These are phyloP conservation scores for Asterochloris erici DNA, from an alignment of 139 green algal genomes.

Conservation along the genomic window DNA sequence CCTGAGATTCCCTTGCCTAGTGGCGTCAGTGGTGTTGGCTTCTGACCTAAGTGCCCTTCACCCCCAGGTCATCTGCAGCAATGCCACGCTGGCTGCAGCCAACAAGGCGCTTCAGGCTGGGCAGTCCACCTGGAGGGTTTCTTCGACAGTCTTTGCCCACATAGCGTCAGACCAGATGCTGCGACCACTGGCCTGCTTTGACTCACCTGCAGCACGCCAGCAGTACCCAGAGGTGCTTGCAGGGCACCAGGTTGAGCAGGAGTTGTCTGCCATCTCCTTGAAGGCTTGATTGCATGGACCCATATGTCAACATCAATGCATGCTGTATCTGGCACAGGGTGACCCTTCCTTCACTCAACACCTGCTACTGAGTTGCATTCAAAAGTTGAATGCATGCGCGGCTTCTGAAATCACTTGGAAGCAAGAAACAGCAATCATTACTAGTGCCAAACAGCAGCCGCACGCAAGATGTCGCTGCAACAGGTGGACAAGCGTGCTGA, in stretches of 20 bases:
- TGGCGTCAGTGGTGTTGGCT: too few relatives aligned
- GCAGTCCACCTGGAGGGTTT: slow-evolving; percentile 77
- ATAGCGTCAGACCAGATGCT: slow-evolving; percentile 63
- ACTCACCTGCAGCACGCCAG: neutral
- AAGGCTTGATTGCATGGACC: slow-evolving; percentile 14
- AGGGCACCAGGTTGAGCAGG: slow-evolving; percentile 62
- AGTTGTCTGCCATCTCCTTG: slow-evolving; percentile 64
- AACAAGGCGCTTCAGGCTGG: slow-evolving; percentile 46
- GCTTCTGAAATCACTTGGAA: too few relatives aligned
- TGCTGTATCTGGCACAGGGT: too few relatives aligned
- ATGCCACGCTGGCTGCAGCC: slow-evolving; percentile 60
- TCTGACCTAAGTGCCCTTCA: neutral
- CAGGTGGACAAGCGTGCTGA: too few relatives aligned
- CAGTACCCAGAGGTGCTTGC: slow-evolving; percentile 56
- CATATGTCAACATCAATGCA: too few relatives aligned
- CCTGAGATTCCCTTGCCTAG: too few relatives aligned
- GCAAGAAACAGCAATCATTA: too few relatives aligned
- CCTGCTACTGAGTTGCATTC: too few relatives aligned
- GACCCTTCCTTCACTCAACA: too few relatives aligned
- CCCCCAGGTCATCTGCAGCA: slow-evolving; percentile 72
- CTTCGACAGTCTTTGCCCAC: slow-evolving; percentile 85
- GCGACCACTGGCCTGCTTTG: slow-evolving; percentile 65
- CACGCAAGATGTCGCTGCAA: too few relatives aligned
- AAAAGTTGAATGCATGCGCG: too few relatives aligned
- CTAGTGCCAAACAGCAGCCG: too few relatives aligned